Conservation (phyloP, 2,329 filamentous ascomycete genomes). For the Diaporthe batatas region DNA sequence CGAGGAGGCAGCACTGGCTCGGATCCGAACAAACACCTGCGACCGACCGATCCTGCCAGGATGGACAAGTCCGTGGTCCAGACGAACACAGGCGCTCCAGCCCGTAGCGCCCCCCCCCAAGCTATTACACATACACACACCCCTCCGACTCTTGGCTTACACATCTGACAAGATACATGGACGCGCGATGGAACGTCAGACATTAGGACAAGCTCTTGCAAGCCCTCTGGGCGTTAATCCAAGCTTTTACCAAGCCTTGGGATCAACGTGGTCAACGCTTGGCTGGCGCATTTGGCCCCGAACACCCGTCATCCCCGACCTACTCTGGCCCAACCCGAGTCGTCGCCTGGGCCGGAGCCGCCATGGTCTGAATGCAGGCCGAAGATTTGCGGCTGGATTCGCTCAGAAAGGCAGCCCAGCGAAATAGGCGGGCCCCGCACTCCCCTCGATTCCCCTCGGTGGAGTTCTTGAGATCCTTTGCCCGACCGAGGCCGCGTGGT, state of each 20-base stretch:
- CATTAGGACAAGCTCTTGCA: slow-evolving; percentile 22
- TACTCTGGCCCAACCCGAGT: neutral
- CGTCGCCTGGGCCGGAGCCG: no score
- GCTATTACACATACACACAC: neutral
- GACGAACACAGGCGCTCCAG: neutral
- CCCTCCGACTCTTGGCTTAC: slow-evolving; percentile 2
- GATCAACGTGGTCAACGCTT: neutral
- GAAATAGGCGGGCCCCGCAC: neutral
- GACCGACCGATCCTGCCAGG: neutral
- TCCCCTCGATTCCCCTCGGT: neutral
- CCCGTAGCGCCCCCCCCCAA: neutral
- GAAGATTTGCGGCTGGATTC: no score
- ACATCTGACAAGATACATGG: neutral
- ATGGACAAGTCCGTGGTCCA: neutral
- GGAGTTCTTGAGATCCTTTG: neutral
- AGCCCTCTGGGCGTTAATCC: neutral
- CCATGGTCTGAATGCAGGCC: neutral
- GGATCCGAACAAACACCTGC: neutral
- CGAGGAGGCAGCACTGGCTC: neutral
- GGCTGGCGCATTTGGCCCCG: neutral
- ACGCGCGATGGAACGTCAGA: slow-evolving; percentile 9
- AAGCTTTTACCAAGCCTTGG: slow-evolving; percentile 30
- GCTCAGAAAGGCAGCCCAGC: neutral
- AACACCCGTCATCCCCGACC: neutral
- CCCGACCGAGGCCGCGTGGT: neutral